Conservation (phyloP, 805 yeast genomes). For the Saturnispora ahearnii region DNA sequence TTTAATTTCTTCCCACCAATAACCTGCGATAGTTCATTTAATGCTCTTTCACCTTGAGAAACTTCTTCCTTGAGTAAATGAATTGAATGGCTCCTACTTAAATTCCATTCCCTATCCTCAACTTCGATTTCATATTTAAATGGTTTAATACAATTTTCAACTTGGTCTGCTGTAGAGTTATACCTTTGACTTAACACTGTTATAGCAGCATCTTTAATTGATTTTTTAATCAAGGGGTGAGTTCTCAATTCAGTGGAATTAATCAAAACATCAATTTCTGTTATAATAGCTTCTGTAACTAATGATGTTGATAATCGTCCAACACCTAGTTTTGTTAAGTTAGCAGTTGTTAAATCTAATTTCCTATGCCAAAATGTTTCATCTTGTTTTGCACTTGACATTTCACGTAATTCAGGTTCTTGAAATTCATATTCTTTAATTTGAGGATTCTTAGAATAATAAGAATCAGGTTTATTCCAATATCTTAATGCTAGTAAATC, state of each 20-base stretch:
- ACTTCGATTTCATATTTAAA: slow-evolving; percentile 95
- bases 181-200: slow-evolving; percentile 69
- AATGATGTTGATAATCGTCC: slow-evolving; percentile 83
- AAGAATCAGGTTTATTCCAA: slow-evolving; percentile 66
- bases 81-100: slow-evolving; percentile 71
- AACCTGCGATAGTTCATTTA: slow-evolving; percentile 47
- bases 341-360: slow-evolving; percentile 73
- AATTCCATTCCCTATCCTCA: slow-evolving; percentile 89
- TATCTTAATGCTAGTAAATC: slow-evolving; percentile 83
- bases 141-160: slow-evolving; percentile 96
- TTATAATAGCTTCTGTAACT: slow-evolving; percentile 68
- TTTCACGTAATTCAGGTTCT: slow-evolving; percentile 45
- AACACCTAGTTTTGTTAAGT: slow-evolving; percentile 84
- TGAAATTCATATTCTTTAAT: slow-evolving; percentile 16
- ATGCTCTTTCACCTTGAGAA: slow-evolving; percentile 66
- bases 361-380: slow-evolving; percentile 84
- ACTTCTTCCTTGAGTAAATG: slow-evolving; percentile 73
- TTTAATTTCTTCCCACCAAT: slow-evolving; percentile 78
- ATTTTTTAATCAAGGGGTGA: slow-evolving; percentile 79
- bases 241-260: slow-evolving; percentile 66
- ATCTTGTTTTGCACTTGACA: slow-evolving; percentile 50
- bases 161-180: slow-evolving; percentile 94
- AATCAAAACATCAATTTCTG: slow-evolving; percentile 68
- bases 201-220: slow-evolving; percentile 78
- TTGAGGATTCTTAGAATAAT: slow-evolving; percentile 13